phyloP scores from a whole-genome alignment of 371 early-diverging fungal genomes.

The Mortierella sp. region DNA sequence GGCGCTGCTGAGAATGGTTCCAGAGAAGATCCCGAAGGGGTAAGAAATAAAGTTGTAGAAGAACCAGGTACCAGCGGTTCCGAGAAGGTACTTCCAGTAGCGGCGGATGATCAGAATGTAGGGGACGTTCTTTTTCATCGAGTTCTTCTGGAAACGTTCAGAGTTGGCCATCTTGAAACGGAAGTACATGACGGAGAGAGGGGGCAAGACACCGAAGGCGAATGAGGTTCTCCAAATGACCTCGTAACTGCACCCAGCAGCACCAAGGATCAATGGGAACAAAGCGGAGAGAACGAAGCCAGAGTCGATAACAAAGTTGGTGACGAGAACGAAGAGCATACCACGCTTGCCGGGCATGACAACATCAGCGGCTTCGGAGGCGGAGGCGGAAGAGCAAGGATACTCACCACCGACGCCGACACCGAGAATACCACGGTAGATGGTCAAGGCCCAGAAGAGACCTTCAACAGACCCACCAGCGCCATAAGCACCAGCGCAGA shows the following conservation, averaged over 20 bases:
- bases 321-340: conserved; percentile 65
- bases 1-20: conserved; percentile 65
- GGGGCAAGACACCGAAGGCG: conserved; percentile 69
- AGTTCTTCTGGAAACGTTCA: conserved; percentile 61
- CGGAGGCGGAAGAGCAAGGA: conserved; percentile 71
- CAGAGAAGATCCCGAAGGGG: conserved; percentile 68
- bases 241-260: conserved; percentile 58
- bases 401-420: conserved; percentile 70
- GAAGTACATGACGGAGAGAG: conserved; percentile 71
- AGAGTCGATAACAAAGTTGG: conserved; percentile 68
- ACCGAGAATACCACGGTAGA: conserved; percentile 69
- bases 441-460: conserved; percentile 71
- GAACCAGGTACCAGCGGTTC: conserved; percentile 73
- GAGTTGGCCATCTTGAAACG: conserved; percentile 71
- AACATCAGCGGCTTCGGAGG: conserved; percentile 72
- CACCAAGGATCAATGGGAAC: conserved; percentile 66
- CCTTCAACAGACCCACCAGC: conserved; percentile 56
- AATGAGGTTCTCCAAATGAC: conserved; percentile 69
- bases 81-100: conserved; percentile 71
- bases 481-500: conserved; percentile 59
- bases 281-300: conserved; percentile 73
- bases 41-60: conserved; percentile 74
- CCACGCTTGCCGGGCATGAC: conserved; percentile 67
- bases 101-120: conserved; percentile 68
- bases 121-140: conserved; percentile 68